Base-by-base conservation (phyloP, 2,329 filamentous ascomycete species). In the Coniochaeta prunicola region DNA sequence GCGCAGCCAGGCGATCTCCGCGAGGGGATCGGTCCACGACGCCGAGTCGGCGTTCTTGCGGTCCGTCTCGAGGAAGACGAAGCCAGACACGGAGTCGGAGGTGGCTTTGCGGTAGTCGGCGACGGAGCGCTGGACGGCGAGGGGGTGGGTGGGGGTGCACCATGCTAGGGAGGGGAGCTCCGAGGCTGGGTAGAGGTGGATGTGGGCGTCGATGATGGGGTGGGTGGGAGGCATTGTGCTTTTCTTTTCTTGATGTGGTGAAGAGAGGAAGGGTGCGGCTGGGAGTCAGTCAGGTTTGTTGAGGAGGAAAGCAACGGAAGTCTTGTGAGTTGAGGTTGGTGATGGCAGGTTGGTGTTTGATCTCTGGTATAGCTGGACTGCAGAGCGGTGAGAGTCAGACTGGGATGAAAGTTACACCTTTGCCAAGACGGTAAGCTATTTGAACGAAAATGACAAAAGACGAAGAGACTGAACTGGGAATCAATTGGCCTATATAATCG, bases 191-290 rank as follows among this genome's bases (percentile, higher is more conserved):
- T 86, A 96, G 68, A 97, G 85, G 76, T 97, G 92, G 74, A 97
- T 88, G 78, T 97, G 93, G 40, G 91, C 88, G 77, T 97, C 92
- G 73, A 97, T 85, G 69, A 96, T 87, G 67, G 80, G 83, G 71
- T 80, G 74, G 34, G 34, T 36, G 6, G 36, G 36, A 66, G 59
- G 45, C 58, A 58, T 50, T 54, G 56, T 45, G 21, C n/a, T n/a
- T n/a, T n/a, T n/a, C n/a, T n/a, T n/a, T n/a, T n/a, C n/a, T n/a
- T n/a, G n/a, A n/a, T n/a, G 45, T 50, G 21, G 26, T 26, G 45
- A 26, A 50, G 17, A 30, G 36, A n/a, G 36, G 15, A 40, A 30
- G 45, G 45, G 9, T 38, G 36, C 2, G 21, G 24, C 12, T 21
- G 45, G 45, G 45, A 30, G n/a, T n/a, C n/a, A n/a, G n/a, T n/a